Evolutionary conservation across 768 basidiomycete species (phyloP).

Genomic region (Tylopilus vinaceipallidus): DNA sequence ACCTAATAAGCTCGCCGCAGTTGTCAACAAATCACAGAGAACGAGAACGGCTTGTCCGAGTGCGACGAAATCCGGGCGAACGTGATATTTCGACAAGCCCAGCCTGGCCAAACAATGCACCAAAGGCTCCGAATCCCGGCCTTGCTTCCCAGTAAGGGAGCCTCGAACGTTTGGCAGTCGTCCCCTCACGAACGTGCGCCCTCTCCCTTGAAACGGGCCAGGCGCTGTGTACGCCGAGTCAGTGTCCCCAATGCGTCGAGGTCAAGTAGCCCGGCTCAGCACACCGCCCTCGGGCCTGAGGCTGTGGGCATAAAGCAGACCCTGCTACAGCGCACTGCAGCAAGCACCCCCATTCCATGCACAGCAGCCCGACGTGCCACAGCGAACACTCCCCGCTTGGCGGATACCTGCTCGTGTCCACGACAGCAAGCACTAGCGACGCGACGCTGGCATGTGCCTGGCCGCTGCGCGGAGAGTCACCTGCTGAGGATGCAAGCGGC

Average conservation of each 20-base stretch:
- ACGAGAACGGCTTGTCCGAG: slow-evolving; percentile 1
- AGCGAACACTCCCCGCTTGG: neutral
- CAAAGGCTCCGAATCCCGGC: neutral
- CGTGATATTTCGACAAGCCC: slow-evolving; percentile 9
- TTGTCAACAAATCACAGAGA: too few relatives aligned
- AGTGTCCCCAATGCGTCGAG: neutral
- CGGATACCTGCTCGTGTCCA: neutral
- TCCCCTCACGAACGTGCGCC: slow-evolving; percentile 13
- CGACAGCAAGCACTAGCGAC: too few relatives aligned
- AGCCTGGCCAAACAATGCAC: neutral
- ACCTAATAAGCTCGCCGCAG: neutral
- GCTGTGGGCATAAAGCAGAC: too few relatives aligned
- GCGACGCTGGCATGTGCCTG: neutral
- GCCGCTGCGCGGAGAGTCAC: neutral
- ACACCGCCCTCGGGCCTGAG: too few relatives aligned
- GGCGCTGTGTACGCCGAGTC: too few relatives aligned
- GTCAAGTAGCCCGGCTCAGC: neutral
- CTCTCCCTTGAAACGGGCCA: neutral
- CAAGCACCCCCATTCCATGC: neutral
- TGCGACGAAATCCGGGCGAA: slow-evolving; percentile 6
- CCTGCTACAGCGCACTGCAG: neutral
- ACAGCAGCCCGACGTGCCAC: neutral
- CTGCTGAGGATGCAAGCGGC: neutral
- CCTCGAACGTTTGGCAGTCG: slow-evolving; percentile 10
- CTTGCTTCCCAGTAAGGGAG: neutral